Percentiles rank a stretch among this genome's conserved stretches.
Conservation (phyloP, 2,329 filamentous ascomycete genomes). For the Massarina eburnea region DNA sequence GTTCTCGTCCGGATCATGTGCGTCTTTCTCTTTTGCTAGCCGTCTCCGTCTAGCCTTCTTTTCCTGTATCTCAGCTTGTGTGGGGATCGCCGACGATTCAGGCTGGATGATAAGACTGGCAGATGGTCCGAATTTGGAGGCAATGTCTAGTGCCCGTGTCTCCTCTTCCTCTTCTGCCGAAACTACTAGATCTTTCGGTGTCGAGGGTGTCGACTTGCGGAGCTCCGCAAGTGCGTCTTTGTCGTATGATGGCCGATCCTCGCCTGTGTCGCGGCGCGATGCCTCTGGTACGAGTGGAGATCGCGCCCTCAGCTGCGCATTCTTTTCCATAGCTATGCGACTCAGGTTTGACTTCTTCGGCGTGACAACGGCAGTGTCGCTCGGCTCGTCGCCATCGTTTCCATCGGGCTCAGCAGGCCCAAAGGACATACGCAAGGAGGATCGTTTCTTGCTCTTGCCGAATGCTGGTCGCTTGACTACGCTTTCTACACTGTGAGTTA, state of each 20-base stretch:
- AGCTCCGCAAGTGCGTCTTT: constrained; percentile 85
- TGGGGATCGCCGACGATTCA: constrained; percentile 63
- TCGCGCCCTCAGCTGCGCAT: constrained; percentile 61
- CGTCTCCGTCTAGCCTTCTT: constrained; percentile 89
- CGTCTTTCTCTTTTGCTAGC: constrained; percentile 70
- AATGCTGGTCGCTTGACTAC: constrained; percentile 56
- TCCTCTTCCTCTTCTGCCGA: constrained; percentile 47
- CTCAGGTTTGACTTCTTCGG: constrained; percentile 66
- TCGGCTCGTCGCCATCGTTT: constrained; percentile 55
- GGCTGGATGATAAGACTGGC: constrained; percentile 36
- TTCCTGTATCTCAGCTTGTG: constrained; percentile 81
- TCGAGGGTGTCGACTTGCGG: constrained; percentile 80
- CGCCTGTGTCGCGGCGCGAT: constrained; percentile 55
- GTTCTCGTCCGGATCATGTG: constrained; percentile 53
- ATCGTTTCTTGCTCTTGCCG: constrained; percentile 67
- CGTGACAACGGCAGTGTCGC: constrained; percentile 56
- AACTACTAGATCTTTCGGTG: constrained; percentile 64
- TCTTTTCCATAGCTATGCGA: constrained; percentile 67
- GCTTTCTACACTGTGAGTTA: constrained; percentile 50
- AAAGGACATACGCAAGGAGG: constrained; percentile 76
- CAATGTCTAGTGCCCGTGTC: constrained; percentile 49
- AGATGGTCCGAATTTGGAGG: constrained; percentile 59
- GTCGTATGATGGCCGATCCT: constrained; percentile 77
- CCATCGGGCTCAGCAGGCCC: constrained; percentile 59
- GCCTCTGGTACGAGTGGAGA: constrained; percentile 52